These are phyloP conservation scores for Trypanosoma platydactyli DNA, from an alignment of 208 protist genomes.

Conservation along the genomic window DNA sequence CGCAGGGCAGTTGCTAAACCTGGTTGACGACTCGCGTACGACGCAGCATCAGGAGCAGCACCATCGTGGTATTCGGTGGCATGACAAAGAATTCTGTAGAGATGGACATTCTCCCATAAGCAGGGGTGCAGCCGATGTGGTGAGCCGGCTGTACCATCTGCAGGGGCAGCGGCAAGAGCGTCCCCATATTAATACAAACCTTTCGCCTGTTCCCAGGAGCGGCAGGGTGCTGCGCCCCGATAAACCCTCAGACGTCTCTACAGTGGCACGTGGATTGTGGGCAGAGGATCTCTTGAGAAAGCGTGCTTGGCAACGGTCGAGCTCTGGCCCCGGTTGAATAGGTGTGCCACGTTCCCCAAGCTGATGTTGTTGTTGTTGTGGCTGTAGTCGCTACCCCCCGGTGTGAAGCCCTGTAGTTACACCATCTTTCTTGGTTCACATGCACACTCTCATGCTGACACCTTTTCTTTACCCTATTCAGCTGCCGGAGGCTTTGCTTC, in stretches of 20 bases:
- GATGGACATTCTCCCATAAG: no score
- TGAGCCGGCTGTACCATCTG: conserved; percentile 8
- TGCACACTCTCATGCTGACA: no score
- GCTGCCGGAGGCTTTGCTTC: no score
- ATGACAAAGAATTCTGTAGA: not conserved
- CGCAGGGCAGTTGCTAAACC: conserved; percentile 12
- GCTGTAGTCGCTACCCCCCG: no score
- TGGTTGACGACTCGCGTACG: conserved; percentile 1
- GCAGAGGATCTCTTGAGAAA: conserved; percentile 55
- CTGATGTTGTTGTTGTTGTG: not conserved
- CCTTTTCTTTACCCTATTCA: no score
- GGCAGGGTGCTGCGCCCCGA: conserved; percentile 2
- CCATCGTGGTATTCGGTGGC: no score
- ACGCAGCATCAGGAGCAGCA: not conserved
- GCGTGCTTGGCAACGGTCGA: conserved; percentile 8
- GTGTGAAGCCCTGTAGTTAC: no score
- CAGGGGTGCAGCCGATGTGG: not conserved
- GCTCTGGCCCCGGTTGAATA: not conserved
- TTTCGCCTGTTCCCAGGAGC: conserved; percentile 1
- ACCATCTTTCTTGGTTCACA: no score
- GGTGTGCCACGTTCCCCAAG: no score
- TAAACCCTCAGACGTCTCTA: conserved; percentile 15
- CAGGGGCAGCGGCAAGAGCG: not conserved
- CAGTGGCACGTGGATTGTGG: conserved; percentile 64
- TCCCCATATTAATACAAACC: conserved; percentile 9